Conservation (phyloP, 176 grass and related monocot genomes). For the Oryza nivara region DNA sequence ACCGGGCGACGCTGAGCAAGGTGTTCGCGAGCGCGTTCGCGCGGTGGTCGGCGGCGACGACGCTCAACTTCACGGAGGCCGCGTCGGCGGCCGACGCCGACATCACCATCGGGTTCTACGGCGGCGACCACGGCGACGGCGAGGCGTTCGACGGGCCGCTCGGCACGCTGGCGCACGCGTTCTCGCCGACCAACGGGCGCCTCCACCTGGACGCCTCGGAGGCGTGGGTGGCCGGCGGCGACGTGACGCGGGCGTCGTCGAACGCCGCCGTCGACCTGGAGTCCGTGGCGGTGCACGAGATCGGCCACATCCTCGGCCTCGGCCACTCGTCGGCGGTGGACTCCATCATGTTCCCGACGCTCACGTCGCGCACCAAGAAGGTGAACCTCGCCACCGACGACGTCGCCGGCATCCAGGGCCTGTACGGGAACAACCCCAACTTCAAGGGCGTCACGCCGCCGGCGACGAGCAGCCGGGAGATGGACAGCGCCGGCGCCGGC, state of each 20-base stretch:
- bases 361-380: conserved; percentile 64
- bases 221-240: conserved; percentile 66
- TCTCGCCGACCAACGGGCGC: conserved; percentile 83
- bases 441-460: conserved; percentile 62
- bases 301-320: conserved; percentile 87
- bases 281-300: conserved; percentile 97
- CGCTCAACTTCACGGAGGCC: conserved; percentile 75
- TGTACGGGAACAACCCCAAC: conserved; percentile 79
- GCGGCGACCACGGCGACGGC: conserved; percentile 72
- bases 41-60: conserved; percentile 69
- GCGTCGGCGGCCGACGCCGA: conserved; percentile 47
- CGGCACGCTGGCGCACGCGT: conserved; percentile 88
- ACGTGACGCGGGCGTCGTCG: conserved; percentile 41
- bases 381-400: conserved; percentile 74
- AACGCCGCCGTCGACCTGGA: conserved; percentile 73
- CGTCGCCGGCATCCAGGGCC: conserved; percentile 65
- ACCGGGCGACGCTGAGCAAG: conserved; percentile 32
- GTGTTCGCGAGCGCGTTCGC: conserved; percentile 81
- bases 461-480: conserved; percentile 52
- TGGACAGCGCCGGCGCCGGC: conserved; percentile 41
- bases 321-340: conserved; percentile 60
- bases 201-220: conserved; percentile 92
- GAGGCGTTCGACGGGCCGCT: conserved; percentile 87
- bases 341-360: conserved; percentile 86
- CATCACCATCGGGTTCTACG: conserved; percentile 79